These are phyloP conservation scores for Penicillium crystallinum DNA, from an alignment of 495 filamentous ascomycete species.

Conservation along the genomic window DNA sequence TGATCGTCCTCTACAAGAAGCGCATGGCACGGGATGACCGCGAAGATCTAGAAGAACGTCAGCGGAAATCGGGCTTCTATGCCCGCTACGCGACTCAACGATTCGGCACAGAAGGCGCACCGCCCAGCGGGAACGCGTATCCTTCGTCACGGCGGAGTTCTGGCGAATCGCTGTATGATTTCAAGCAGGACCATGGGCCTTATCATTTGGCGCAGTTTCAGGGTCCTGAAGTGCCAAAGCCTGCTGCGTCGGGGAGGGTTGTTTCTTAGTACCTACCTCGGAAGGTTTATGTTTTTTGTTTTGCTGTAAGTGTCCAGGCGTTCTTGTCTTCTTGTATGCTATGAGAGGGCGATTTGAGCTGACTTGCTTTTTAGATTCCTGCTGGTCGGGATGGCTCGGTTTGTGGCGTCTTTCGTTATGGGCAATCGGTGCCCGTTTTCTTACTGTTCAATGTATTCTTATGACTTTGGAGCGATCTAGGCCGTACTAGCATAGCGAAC, in stretches of 20 bases:
- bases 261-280: not conserved
- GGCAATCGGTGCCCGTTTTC: not conserved
- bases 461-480: slow-evolving; percentile 2
- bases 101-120: slow-evolving; percentile 1
- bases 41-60: slow-evolving; percentile 10
- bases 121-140: not conserved
- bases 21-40: slow-evolving; percentile 3
- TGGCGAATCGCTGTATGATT: slow-evolving; percentile 2
- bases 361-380: not conserved
- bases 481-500: not conserved
- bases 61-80: slow-evolving; percentile 2
- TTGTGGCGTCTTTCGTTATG: not conserved
- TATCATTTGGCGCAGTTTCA: slow-evolving; percentile 5
- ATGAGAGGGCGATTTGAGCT: too few species aligned
- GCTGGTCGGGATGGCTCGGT: not conserved
- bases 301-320: not conserved
- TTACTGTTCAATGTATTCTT: not conserved
- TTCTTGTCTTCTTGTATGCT: too few species aligned
- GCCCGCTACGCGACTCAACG: slow-evolving; percentile 2
- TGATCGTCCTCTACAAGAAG: slow-evolving; percentile 6
- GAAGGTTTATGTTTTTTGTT: not conserved
- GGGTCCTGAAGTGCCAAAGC: not conserved
- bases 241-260: not conserved
- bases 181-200: slow-evolving; percentile 3
- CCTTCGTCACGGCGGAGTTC: slow-evolving; percentile 6